Conservation (phyloP, 2,329 filamentous ascomycete genomes). For the Colletotrichum chrysophilum region DNA sequence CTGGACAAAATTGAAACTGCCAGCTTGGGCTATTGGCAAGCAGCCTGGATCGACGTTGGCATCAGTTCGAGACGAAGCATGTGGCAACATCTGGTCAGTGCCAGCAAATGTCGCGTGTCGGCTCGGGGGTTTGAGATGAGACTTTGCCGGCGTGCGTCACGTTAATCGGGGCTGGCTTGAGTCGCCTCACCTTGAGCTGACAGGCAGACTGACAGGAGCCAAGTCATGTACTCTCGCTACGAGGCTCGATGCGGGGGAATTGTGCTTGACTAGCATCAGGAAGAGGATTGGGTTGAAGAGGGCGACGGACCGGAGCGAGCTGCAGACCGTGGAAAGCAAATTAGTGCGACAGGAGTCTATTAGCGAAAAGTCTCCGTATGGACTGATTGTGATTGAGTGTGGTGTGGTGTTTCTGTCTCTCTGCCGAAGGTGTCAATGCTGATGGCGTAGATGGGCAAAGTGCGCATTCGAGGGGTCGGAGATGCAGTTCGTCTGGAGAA, state of each 20-base stretch:
- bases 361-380: not conserved
- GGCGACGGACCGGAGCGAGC: not conserved
- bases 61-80: not conserved
- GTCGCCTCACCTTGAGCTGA: not conserved
- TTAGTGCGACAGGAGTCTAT: not conserved
- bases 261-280: not conserved
- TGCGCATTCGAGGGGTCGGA: not conserved
- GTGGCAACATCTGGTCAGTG: constrained; percentile 3
- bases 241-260: not conserved
- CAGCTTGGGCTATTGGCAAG: not conserved
- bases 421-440: not conserved
- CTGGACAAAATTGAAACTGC: not conserved
- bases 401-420: not conserved
- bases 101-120: not conserved
- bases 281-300: not conserved
- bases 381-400: not conserved
- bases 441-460: not conserved
- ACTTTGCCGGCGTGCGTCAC: not conserved
- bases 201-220: not conserved
- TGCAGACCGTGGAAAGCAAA: not conserved
- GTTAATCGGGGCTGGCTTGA: not conserved
- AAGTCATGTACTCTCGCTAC: not conserved
- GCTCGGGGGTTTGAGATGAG: not conserved
- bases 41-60: not conserved
- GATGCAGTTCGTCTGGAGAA: constrained; percentile 2